Base-by-base conservation (phyloP, 805 yeast species). In the Wickerhamiella azyma region DNA sequence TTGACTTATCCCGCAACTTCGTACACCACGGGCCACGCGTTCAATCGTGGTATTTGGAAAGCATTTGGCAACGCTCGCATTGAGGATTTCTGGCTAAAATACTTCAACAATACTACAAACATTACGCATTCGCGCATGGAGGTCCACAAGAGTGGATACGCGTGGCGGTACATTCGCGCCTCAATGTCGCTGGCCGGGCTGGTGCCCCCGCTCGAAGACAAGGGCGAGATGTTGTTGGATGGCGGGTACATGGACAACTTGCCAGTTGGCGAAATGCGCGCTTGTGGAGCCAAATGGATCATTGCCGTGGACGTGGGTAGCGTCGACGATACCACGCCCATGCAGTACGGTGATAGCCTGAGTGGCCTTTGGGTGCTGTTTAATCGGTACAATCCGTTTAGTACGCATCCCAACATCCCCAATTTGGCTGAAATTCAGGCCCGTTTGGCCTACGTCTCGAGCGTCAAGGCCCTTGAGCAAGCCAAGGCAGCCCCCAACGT, bases 241-340 rank as follows among this genome's bases (percentile, higher is more conserved):
- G 98, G 98, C 37, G 98, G 98, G 0, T 89, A 92, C 60, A 79
- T 92, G 46, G 97, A 89, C 59, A 89, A 89, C 59, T 67, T 89
- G 47, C 94, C 98, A 0, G 97, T 89, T 2, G 71, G 71, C 52
- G 96, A 89, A 59, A 92, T 89, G 97, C 80, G 81, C 60, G 71
- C 83, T 49, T 54, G 61, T 37, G 97, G 97, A 1, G 95, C 95
- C 2, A 77, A 78, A 47, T 73, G 80, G 35, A 77, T 89, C 14
- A 76, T 92, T 58, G 97, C 98, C 0, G 88, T 86, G 13, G 98
- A 89, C 63, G 98, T 89, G 33, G 98, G 98, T 0, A 82, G 96
- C 1, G 82, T 79, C 3, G 97, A 92, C 59, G 97, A 88, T 55
- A 71, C 89, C 43, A 79, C 94, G 0, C 89, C 92, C 5, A 77